phyloP scores from a whole-genome alignment of 805 yeast species.

The Clavispora santaluciae region DNA sequence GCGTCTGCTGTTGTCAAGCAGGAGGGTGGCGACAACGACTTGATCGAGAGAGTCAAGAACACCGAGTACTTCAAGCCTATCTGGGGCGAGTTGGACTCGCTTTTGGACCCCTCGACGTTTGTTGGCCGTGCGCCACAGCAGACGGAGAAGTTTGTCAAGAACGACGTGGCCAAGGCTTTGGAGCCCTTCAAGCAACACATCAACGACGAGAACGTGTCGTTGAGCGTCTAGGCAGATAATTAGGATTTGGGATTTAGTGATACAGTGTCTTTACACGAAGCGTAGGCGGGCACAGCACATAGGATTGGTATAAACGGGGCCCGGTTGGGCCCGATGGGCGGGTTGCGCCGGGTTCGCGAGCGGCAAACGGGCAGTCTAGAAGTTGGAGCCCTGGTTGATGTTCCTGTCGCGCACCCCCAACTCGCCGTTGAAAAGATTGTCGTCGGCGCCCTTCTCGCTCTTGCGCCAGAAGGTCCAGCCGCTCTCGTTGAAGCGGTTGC shows the following conservation, averaged over 20 bases:
- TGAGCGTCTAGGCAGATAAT: slow-evolving; percentile 57
- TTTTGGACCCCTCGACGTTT: slow-evolving; percentile 89
- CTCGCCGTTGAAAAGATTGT: slow-evolving; percentile 41
- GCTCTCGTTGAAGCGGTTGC: slow-evolving; percentile 20
- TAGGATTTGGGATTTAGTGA: slow-evolving; percentile 4
- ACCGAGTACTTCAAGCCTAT: slow-evolving; percentile 85
- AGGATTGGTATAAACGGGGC: background rate
- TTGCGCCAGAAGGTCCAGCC: slow-evolving; percentile 49
- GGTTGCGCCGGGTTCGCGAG: no score
- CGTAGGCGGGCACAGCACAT: background rate
- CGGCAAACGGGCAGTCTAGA: no score
- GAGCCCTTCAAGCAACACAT: slow-evolving; percentile 57
- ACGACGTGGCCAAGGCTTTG: slow-evolving; percentile 81
- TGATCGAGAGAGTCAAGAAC: slow-evolving; percentile 78
- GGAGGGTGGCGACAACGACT: slow-evolving; percentile 97
- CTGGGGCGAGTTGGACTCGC: slow-evolving; percentile 71
- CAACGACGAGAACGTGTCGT: slow-evolving; percentile 64
- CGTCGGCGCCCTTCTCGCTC: slow-evolving; percentile 37
- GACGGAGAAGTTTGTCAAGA: slow-evolving; percentile 84
- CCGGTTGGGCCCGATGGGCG: no score
- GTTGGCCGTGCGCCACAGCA: slow-evolving; percentile 99
- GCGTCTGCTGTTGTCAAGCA: slow-evolving; percentile 97
- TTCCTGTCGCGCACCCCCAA: slow-evolving; percentile 45
- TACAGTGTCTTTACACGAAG: slow-evolving; percentile 8
- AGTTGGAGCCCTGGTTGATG: slow-evolving; percentile 44